These are phyloP conservation scores for Salix dunnii DNA, from an alignment of 345 rosid genomes.

Conservation along the genomic window DNA sequence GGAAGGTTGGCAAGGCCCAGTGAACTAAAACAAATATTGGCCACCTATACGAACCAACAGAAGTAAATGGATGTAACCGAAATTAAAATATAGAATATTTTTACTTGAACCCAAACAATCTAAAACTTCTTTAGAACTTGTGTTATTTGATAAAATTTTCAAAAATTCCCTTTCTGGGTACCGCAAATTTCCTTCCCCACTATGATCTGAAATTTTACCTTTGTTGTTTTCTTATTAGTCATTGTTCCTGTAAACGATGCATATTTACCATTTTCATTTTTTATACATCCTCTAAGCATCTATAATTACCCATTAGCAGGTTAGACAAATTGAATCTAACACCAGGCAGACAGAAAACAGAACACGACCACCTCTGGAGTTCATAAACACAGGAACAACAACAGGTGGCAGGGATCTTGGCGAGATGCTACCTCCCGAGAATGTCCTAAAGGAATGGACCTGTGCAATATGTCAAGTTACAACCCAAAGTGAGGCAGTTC, in stretches of 20 bases:
- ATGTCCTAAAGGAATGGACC: conserved; percentile 28
- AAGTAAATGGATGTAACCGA: too few species aligned
- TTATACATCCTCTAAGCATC: neutral
- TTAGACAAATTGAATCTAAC: neutral
- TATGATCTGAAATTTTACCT: neutral
- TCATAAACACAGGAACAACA: neutral
- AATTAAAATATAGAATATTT: neutral
- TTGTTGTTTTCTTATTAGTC: neutral
- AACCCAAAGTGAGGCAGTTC: conserved; percentile 3
- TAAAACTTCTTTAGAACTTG: neutral
- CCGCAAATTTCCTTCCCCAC: neutral
- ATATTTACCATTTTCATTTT: neutral
- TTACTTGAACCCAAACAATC: neutral
- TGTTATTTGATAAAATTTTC: neutral
- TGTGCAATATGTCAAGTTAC: conserved; percentile 28
- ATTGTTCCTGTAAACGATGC: neutral
- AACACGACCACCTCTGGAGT: neutral
- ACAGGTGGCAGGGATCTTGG: neutral
- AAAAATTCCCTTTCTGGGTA: neutral
- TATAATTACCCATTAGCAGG: conserved; percentile 2
- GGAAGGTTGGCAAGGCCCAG: neutral
- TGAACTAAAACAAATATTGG: neutral
- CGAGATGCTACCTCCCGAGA: neutral
- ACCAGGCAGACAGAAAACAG: neutral
- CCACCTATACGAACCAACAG: too few species aligned